Percentiles rank a stretch among this genome's conserved stretches.
Evolutionary conservation across 495 filamentous ascomycete species (phyloP).

Genomic region (Penicillium soppii): DNA sequence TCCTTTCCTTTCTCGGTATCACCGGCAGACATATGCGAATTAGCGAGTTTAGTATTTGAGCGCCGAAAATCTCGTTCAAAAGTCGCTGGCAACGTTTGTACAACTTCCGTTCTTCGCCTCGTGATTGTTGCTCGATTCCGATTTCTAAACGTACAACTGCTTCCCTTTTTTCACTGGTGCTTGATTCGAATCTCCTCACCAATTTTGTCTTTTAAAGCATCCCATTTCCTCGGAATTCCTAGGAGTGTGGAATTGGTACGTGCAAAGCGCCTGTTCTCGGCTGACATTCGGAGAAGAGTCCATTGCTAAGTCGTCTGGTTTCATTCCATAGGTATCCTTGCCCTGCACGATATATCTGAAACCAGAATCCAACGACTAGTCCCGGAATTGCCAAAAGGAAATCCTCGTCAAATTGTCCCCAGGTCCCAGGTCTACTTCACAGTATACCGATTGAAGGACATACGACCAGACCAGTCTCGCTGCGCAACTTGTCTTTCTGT

Average conservation of each 20-base stretch:
- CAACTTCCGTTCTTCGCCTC: background rate
- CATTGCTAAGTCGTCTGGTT: constrained; percentile 7
- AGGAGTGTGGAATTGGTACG: constrained; percentile 7
- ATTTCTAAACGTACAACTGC: background rate
- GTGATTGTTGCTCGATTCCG: background rate
- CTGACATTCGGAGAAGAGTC: background rate
- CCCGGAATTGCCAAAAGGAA: background rate
- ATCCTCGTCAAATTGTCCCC: background rate
- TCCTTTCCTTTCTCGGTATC: constrained; percentile 18
- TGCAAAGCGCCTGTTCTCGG: background rate
- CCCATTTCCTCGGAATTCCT: background rate
- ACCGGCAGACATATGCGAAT: constrained; percentile 15
- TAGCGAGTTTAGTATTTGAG: constrained; percentile 8
- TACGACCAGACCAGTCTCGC: background rate
- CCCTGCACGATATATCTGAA: background rate
- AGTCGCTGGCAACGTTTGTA: background rate
- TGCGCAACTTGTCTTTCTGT: constrained; percentile 1
- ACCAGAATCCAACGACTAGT: background rate
- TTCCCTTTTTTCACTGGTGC: background rate
- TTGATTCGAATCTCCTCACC: background rate
- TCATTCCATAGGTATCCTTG: background rate
- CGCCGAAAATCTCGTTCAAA: background rate
- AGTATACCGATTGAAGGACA: background rate
- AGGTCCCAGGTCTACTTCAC: background rate
- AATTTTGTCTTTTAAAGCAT: too few relatives aligned